These are phyloP conservation scores for Ophiocordyceps unilateralis DNA, from an alignment of 2,329 filamentous ascomycete genomes.

Conservation along the genomic window DNA sequence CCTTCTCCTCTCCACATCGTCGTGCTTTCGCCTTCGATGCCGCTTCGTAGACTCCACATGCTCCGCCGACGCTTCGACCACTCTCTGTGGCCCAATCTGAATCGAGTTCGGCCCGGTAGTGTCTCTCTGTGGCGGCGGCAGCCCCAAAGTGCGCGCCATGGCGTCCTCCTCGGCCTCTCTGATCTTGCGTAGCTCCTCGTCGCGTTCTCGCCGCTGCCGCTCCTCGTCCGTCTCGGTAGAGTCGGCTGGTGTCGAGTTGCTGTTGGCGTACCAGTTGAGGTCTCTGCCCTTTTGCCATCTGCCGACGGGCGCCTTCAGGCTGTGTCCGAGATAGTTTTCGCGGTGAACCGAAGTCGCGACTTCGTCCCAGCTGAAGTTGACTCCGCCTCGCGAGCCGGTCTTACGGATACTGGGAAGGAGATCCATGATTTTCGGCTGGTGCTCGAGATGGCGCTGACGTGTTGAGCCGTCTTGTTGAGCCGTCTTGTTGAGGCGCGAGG, in stretches of 20 bases:
- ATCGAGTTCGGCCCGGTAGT: slow-evolving; percentile 50
- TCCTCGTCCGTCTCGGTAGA: slow-evolving; percentile 41
- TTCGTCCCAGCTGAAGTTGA: slow-evolving; percentile 94
- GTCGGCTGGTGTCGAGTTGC: slow-evolving; percentile 23
- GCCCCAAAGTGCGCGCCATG: slow-evolving; percentile 63
- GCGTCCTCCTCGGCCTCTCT: slow-evolving; percentile 92
- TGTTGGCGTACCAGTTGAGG: slow-evolving; percentile 46
- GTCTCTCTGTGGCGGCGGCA: slow-evolving; percentile 49
- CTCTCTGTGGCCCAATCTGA: slow-evolving; percentile 31
- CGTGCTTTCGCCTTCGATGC: slow-evolving; percentile 10
- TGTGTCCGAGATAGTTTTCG: slow-evolving; percentile 81
- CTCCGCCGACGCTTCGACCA: slow-evolving; percentile 10
- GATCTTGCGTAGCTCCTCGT: slow-evolving; percentile 62
- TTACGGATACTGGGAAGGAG: slow-evolving; percentile 85
- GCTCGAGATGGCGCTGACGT: no score
- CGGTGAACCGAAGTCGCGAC: slow-evolving; percentile 75
- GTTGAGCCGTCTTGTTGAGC: neutral
- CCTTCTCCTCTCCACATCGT: slow-evolving; percentile 13
- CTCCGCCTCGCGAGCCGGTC: slow-evolving; percentile 74
- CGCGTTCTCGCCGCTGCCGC: slow-evolving; percentile 41
- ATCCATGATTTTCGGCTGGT: slow-evolving; percentile 48
- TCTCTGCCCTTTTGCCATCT: slow-evolving; percentile 74
- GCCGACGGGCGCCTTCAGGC: slow-evolving; percentile 78
- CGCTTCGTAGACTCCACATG: slow-evolving; percentile 11
- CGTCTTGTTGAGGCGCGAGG: neutral